Evolutionary conservation across 108 stramenopile genomes (phyloP).

Genomic region (Stephanodiscus triporus): DNA sequence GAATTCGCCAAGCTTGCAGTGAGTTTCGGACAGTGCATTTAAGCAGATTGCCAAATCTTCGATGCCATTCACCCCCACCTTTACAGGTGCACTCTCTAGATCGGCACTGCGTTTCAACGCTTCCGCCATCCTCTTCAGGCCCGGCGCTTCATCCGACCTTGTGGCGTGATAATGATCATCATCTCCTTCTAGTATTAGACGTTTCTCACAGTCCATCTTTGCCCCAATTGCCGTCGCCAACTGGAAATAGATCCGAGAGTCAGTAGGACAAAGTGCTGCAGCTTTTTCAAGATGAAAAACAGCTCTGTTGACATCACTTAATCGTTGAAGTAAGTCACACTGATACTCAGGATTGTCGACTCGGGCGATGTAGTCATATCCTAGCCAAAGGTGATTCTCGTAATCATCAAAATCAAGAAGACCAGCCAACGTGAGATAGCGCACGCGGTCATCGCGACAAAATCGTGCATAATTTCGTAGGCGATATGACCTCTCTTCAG

Average conservation of each 20-base stretch:
- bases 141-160: neutral
- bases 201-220: conserved; percentile 36
- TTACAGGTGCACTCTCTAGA: conserved; percentile 34
- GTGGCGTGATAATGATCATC: neutral
- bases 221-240: conserved; percentile 33
- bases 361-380: conserved; percentile 41
- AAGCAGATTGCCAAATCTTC: conserved; percentile 38
- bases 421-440: conserved; percentile 43
- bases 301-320: conserved; percentile 42
- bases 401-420: conserved; percentile 41
- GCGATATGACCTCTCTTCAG: conserved; percentile 39
- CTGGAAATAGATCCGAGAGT: conserved; percentile 40
- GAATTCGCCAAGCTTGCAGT: conserved; percentile 44
- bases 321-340: conserved; percentile 19
- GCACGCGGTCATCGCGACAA: conserved; percentile 17
- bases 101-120: conserved; percentile 39
- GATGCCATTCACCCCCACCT: conserved; percentile 37
- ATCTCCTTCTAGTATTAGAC: conserved; percentile 8
- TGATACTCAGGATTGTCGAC: conserved; percentile 33
- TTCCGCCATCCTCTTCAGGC: conserved; percentile 21
- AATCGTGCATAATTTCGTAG: conserved; percentile 40
- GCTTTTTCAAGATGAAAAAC: conserved; percentile 43
- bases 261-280: conserved; percentile 37
- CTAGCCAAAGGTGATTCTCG: conserved; percentile 46
- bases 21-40: conserved; percentile 34